Conservation (phyloP, 2,329 filamentous ascomycete genomes). For the Aspergillus caelatus region DNA sequence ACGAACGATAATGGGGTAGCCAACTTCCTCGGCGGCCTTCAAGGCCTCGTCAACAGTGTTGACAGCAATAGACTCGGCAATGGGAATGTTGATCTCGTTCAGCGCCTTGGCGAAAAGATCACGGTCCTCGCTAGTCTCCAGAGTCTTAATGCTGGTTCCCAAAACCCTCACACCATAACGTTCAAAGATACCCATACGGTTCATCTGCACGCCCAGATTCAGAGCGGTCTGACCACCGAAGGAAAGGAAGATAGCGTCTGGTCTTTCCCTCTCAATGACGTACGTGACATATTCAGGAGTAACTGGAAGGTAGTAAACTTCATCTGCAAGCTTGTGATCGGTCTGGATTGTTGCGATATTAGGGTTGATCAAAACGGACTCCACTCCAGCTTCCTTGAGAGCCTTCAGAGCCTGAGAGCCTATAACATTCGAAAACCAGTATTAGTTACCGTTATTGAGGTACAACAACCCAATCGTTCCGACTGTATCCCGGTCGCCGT, state of each 20-base stretch:
- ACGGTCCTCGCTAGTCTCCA: conserved; percentile 93
- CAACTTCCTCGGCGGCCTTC: conserved; percentile 80
- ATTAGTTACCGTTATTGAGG: conserved; percentile 23
- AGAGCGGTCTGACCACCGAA: conserved; percentile 97
- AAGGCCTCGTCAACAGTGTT: conserved; percentile 89
- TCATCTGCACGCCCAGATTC: conserved; percentile 96
- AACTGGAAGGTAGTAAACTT: conserved; percentile 97
- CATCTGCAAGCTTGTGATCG: conserved; percentile 91
- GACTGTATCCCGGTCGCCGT: not conserved
- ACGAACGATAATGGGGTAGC: conserved; percentile 97
- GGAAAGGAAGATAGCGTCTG: conserved; percentile 95
- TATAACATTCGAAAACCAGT: conserved; percentile 41
- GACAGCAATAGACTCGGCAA: conserved; percentile 93
- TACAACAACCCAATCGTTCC: not conserved
- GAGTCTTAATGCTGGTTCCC: conserved; percentile 89
- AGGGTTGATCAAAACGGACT: conserved; percentile 92
- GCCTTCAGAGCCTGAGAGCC: conserved; percentile 96
- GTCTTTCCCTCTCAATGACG: conserved; percentile 93
- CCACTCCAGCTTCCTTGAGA: conserved; percentile 89
- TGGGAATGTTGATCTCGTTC: conserved; percentile 96
- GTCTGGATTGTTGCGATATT: conserved; percentile 99
- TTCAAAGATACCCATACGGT: conserved; percentile 92
- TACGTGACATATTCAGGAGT: conserved; percentile 97
- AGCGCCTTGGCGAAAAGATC: conserved; percentile 94
- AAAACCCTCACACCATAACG: conserved; percentile 94